Evolutionary conservation across 1,284 basidiomycete genomes (phyloP), one percentile per base, ranked within the genome.

Genomic region (Omphalotus olearius): DNA sequence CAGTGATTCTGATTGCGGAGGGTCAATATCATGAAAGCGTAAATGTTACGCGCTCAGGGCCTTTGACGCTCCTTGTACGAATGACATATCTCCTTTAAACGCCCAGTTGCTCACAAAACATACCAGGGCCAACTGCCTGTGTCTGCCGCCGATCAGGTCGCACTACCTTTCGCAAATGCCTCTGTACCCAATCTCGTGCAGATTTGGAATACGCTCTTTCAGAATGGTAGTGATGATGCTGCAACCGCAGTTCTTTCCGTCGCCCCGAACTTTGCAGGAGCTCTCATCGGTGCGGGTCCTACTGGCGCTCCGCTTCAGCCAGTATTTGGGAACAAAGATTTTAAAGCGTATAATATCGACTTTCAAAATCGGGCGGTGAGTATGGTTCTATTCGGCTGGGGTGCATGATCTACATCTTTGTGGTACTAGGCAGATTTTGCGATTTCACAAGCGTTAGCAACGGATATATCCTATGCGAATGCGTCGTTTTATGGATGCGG

Each of bases 401-500:
- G 6, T 23, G 23, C 30, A 9, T 33, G 7, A 33, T 13, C 7
- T 33, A 7, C 3, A 33, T 33, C 2, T 10, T 9, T 33, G 9
- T 33, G 30, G 9, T 33, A 38, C 17, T 51, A 82, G 82, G 79
- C 78, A 17, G 74, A 82, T 52, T 80, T 75, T 51, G 64, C 78
- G 0, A 80, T 83, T 23, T 75, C 80, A 5, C 82, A 76, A 62
- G 82, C 82, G 0, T 67, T 85, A 4, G 80, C 76, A 6, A 81
- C 75, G 5, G 75, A 80, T 57, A 76, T 83, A 40, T 79, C 76
- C 1, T 78, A 81, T 51, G 74, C 82, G 1, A 84, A 84, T 52
- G 80, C 80, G 9, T 85, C 82, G 0, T 85, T 85, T 62, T 87
- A 86, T 55, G 81, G 79, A 0, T 85, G 82, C 56, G 69, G 76